These are phyloP conservation scores for Neonectria sp. DNA, from an alignment of 2,329 filamentous ascomycete genomes.

Conservation along the genomic window DNA sequence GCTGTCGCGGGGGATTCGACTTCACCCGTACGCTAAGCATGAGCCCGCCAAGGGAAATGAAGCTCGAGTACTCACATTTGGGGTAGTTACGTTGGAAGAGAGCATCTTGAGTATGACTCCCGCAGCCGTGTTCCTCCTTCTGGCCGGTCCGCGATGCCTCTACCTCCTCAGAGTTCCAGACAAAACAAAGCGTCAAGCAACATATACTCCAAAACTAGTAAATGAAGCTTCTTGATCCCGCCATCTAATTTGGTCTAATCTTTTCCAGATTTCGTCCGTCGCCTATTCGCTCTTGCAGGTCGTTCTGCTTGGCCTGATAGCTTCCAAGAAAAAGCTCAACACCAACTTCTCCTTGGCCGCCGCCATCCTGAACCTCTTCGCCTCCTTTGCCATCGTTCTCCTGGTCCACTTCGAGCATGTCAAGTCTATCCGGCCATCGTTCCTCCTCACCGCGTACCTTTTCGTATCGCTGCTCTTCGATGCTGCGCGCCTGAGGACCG, in stretches of 20 bases:
- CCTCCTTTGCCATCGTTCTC: constrained; percentile 47
- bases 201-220: constrained; percentile 50
- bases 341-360: constrained; percentile 49
- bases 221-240: neutral
- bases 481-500: constrained; percentile 50
- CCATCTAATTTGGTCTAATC: constrained; percentile 1
- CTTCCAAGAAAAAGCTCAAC: constrained; percentile 44
- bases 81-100: constrained; percentile 50
- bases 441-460: constrained; percentile 49
- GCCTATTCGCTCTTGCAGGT: constrained; percentile 46
- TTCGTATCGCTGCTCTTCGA: constrained; percentile 52
- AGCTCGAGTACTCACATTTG: constrained; percentile 26
- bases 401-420: constrained; percentile 51
- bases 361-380: constrained; percentile 47
- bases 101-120: constrained; percentile 46
- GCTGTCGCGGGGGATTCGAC: constrained; percentile 52
- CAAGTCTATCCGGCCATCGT: constrained; percentile 52
- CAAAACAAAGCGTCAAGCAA: constrained; percentile 42
- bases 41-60: no score
- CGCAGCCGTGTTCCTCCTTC: constrained; percentile 44
- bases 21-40: constrained; percentile 45
- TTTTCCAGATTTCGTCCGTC: constrained; percentile 40
- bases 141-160: constrained; percentile 40
- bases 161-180: constrained; percentile 46
- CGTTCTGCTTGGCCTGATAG: constrained; percentile 45